Conservation (phyloP, 2,329 filamentous ascomycete genomes). For the Beauveria scarabaeidicola region DNA sequence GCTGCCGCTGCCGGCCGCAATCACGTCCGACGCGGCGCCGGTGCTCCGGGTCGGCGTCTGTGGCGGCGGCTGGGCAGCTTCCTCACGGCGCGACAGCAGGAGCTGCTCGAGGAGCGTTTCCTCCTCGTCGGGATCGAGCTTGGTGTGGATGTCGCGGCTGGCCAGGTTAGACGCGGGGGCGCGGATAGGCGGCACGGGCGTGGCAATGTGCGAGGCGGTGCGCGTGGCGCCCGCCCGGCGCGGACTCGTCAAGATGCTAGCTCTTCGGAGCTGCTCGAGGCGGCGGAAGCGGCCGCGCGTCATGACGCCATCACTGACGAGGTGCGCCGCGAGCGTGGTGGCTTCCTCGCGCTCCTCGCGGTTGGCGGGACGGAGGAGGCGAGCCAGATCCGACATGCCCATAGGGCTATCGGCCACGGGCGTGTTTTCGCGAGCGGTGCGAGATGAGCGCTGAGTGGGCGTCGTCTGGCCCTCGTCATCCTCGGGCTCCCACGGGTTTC, state of each 20-base stretch:
- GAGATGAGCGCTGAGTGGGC: constrained; percentile 59
- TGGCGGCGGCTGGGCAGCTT: constrained; percentile 1
- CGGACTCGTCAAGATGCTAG: constrained; percentile 45
- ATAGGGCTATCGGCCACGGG: constrained; percentile 55
- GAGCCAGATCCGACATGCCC: constrained; percentile 60
- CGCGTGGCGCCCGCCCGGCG: constrained; percentile 15
- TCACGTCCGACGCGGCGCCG: neutral
- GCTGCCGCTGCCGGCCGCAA: constrained; percentile 42
- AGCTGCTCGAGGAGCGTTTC: constrained; percentile 53
- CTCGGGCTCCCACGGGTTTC: constrained; percentile 22
- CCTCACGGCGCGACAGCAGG: constrained; percentile 42
- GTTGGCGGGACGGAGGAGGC: constrained; percentile 71
- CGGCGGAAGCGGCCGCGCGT: constrained; percentile 72
- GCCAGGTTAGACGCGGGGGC: neutral
- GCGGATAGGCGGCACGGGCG: neutral
- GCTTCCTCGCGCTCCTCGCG: constrained; percentile 75
- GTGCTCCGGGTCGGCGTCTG: constrained; percentile 4
- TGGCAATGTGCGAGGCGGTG: constrained; percentile 10
- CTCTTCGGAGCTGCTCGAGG: constrained; percentile 59
- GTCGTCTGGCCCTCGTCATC: constrained; percentile 54
- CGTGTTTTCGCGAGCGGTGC: constrained; percentile 40
- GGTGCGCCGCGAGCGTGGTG: constrained; percentile 68
- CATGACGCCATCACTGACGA: constrained; percentile 62
- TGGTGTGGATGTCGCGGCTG: constrained; percentile 19
- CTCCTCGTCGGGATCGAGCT: constrained; percentile 49